Evolutionary conservation across 805 yeast genomes (phyloP).

Genomic region (Wickerhamiella lipophila): DNA sequence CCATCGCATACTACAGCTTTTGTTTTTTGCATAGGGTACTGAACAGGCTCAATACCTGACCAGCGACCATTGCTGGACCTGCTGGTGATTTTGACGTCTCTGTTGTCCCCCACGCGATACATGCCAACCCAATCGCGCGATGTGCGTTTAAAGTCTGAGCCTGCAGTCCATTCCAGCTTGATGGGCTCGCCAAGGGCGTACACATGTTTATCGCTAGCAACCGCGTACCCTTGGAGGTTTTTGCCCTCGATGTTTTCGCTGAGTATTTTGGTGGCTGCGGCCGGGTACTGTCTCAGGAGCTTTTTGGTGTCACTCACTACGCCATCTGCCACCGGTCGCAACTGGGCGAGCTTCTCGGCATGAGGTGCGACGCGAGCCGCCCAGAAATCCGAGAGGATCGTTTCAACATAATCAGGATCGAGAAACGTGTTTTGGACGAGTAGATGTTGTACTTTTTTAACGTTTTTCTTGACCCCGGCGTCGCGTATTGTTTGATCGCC

Average conservation of each 20-base stretch:
- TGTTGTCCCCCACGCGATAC: conserved; percentile 50
- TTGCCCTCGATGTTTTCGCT: conserved; percentile 20
- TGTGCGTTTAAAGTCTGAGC: conserved; percentile 35
- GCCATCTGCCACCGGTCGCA: conserved; percentile 23
- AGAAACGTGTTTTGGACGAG: conserved; percentile 25
- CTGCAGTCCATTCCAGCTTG: conserved; percentile 39
- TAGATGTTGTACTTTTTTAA: conserved; percentile 20
- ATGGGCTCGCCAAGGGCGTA: conserved; percentile 41
- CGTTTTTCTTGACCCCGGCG: conserved; percentile 33
- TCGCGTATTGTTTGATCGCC: conserved; percentile 44
- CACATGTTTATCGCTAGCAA: conserved; percentile 19
- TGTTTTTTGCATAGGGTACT: conserved; percentile 17
- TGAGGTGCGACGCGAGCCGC: conserved; percentile 23
- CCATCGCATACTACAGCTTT: conserved; percentile 15
- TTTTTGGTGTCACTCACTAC: conserved; percentile 26
- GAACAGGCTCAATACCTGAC: conserved; percentile 11
- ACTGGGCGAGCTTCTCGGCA: conserved; percentile 12
- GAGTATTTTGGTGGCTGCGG: conserved; percentile 25
- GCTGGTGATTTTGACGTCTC: conserved; percentile 22
- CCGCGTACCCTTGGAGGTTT: conserved; percentile 9
- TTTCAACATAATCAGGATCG: conserved; percentile 30
- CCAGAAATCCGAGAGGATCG: conserved; percentile 31
- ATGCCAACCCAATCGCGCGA: conserved; percentile 65
- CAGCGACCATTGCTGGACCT: conserved; percentile 15
- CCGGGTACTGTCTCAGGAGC: conserved; percentile 30